Base-by-base conservation (phyloP, 2,329 filamentous ascomycete genomes). In the Sclerotinia sclerotiorum region DNA sequence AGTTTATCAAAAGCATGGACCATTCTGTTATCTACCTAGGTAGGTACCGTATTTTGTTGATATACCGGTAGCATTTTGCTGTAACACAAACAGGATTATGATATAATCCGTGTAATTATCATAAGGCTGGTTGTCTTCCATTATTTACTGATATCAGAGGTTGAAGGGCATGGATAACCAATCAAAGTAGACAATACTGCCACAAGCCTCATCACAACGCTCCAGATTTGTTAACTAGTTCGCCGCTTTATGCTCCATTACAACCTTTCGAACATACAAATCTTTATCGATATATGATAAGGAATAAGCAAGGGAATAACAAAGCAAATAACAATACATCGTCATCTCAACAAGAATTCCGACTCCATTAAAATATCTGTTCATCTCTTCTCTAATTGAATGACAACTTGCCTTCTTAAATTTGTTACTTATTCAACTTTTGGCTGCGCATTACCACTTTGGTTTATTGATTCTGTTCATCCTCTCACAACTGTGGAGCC, bases 231-330 rank as follows among this genome's bases (percentile, higher is more conserved):
- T 57, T 21, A 6, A 57, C n/a, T 6, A 27, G 15, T 11, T 27
- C n/a, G 7, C 56, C 15, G 35, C 57, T 61, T 48, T 61, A 60
- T 61, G 27, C 32, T 5, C n/a, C n/a, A 58, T 42, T 29, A 44
- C 24, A 42, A 42, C 58, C 58, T 49, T 13, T 7, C 44, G 21
- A 61, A 7, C 24, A 49, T 17, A 21, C 13, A 61, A 24, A 8
- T 24, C 27, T 49, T 49, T 49, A 61, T 61, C 58, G 17, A 61
- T 10, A 61, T 8, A 61, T 27, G 56, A 61, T 49, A 49, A 61
- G 57, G 42, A 19, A 61, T 61, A 49, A 61, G 44, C 44, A 61
- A 61, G 58, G 44, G 58, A 49, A 49, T 61, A 61, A 61, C 44
- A 61, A 61, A 61, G 58, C 58, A 61, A 29, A 35, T 49, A 61